Conservation (phyloP, 768 basidiomycete genomes). For the Multifurca ochricompacta region DNA sequence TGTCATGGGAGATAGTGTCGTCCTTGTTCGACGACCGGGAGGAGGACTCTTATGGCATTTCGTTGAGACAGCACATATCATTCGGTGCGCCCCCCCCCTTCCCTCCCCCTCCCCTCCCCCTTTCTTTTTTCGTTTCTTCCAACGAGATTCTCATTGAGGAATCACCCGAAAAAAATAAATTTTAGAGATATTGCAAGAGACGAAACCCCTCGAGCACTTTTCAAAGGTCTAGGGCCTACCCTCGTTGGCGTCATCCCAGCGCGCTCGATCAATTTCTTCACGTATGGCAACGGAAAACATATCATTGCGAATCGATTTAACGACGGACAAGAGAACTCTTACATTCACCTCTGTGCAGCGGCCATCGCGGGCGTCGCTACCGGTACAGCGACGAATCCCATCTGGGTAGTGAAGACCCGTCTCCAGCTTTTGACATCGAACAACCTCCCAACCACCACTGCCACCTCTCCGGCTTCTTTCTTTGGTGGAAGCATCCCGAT, state of each 20-base stretch:
- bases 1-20: slow-evolving; percentile 29
- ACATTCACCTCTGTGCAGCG: slow-evolving; percentile 81
- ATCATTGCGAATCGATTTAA: slow-evolving; percentile 81
- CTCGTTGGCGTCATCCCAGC: slow-evolving; percentile 94
- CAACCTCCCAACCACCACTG: neutral
- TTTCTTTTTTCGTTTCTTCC: neutral
- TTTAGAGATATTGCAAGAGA: slow-evolving; percentile 84
- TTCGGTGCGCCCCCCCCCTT: slow-evolving; percentile 48
- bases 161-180: no score
- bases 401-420: slow-evolving; percentile 99
- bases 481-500: slow-evolving; percentile 50
- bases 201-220: slow-evolving; percentile 84
- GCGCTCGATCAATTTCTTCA: slow-evolving; percentile 95
- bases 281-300: slow-evolving; percentile 94
- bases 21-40: slow-evolving; percentile 28
- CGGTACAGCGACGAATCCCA: slow-evolving; percentile 89
- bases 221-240: slow-evolving; percentile 91
- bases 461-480: slow-evolving; percentile 24
- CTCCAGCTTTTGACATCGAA: slow-evolving; percentile 58
- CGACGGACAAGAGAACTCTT: slow-evolving; percentile 69
- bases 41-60: slow-evolving; percentile 79
- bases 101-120: neutral
- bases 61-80: slow-evolving; percentile 86
- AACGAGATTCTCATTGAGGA: neutral
- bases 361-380: slow-evolving; percentile 82